A percentile compares a stretch with the other conserved stretches of the same genome.
These are phyloP conservation scores for Begonia masoniana DNA, from an alignment of 306 rosid species.

Conservation along the genomic window DNA sequence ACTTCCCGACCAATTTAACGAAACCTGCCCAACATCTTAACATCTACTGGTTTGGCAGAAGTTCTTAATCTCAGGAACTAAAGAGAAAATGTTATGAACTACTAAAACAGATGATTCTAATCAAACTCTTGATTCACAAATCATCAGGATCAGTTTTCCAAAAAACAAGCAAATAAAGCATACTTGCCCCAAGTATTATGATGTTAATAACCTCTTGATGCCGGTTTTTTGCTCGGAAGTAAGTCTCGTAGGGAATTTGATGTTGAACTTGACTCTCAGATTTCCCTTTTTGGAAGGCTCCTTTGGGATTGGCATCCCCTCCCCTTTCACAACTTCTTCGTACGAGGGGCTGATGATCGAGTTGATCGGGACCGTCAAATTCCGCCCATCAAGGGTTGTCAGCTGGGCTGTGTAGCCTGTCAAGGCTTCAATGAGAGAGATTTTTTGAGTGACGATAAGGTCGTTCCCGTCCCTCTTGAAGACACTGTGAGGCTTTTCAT, in stretches of 20 bases:
- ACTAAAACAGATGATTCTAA: too few species aligned
- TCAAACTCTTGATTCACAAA: too few species aligned
- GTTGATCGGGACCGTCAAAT: constrained; percentile 31
- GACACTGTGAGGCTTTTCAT: constrained; percentile 66
- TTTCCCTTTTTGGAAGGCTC: constrained; percentile 80
- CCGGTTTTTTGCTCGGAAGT: constrained; percentile 70
- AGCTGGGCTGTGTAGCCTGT: constrained; percentile 65
- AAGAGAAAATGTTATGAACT: too few species aligned
- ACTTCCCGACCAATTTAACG: too few species aligned
- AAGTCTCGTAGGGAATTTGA: constrained; percentile 73
- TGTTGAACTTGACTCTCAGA: constrained; percentile 72
- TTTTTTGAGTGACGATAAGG: constrained; percentile 55
- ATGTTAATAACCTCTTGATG: constrained; percentile 49
- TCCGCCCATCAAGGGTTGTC: constrained; percentile 65
- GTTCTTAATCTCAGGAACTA: too few species aligned
- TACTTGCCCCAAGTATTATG: constrained; percentile 13
- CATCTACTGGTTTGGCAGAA: too few species aligned
- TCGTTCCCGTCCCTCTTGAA: constrained; percentile 89
- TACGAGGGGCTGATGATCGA: constrained; percentile 48
- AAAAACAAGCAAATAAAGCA: constrained; percentile 15
- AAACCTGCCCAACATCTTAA: too few species aligned
- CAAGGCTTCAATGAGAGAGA: constrained; percentile 79
- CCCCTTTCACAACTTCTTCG: constrained; percentile 82
- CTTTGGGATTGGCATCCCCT: constrained; percentile 85
- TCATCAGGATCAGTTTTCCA: too few species aligned